These are phyloP conservation scores for Eremothecium coryli DNA, from an alignment of 1,139 yeast genomes.

Conservation along the genomic window DNA sequence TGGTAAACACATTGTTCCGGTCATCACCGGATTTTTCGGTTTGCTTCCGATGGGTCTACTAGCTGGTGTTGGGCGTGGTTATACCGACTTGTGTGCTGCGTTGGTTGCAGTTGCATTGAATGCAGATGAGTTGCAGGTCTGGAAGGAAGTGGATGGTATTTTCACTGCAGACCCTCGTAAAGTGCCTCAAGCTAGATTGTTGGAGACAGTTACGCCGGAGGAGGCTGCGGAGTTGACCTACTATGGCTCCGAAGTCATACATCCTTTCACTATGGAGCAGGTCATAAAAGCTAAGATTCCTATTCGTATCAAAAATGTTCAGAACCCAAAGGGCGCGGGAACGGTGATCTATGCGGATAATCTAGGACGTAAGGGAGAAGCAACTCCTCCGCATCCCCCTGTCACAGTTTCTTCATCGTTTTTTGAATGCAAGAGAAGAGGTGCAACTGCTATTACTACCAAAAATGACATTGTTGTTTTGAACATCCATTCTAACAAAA, in stretches of 20 bases:
- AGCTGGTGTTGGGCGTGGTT: constrained; percentile 92
- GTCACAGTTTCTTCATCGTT: constrained; percentile 48
- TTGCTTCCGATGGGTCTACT: constrained; percentile 88
- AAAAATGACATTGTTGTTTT: constrained; percentile 86
- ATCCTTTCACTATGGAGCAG: constrained; percentile 98
- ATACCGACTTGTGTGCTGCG: constrained; percentile 96
- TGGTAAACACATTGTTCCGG: constrained; percentile 54
- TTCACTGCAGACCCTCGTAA: constrained; percentile 98
- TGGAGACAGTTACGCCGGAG: constrained; percentile 89
- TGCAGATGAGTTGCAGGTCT: constrained; percentile 91
- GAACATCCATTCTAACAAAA: constrained; percentile 87
- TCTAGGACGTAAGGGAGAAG: constrained; percentile 72
- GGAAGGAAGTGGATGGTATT: constrained; percentile 99
- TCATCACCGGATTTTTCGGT: constrained; percentile 92
- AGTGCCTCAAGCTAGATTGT: constrained; percentile 78
- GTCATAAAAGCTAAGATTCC: constrained; percentile 94
- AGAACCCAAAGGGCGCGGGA: constrained; percentile 83
- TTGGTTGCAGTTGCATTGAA: constrained; percentile 83
- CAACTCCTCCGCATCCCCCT: constrained; percentile 93
- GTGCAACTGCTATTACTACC: constrained; percentile 96
- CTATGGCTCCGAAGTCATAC: constrained; percentile 95
- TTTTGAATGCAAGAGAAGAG: constrained; percentile 44
- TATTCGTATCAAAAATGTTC: constrained; percentile 90
- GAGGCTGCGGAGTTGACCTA: constrained; percentile 97
- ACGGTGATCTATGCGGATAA: constrained; percentile 91